phyloP scores from a whole-genome alignment of 768 basidiomycete genomes.

The Serendipita sp. region DNA sequence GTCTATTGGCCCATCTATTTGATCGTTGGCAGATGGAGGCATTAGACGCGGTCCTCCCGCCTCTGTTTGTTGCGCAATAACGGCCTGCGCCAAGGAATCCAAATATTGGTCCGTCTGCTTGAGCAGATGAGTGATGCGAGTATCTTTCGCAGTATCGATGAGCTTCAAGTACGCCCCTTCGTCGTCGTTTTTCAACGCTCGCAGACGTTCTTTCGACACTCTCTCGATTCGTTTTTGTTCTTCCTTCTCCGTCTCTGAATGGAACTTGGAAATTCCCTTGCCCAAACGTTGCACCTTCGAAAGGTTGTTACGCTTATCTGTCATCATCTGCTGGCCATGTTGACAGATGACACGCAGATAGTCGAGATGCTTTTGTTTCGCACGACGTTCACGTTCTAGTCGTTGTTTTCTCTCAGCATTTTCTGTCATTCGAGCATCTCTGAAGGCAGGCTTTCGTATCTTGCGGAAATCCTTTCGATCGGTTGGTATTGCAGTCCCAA shows the following conservation, averaged over 20 bases:
- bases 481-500: constrained; percentile 74
- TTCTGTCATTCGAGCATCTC: constrained; percentile 82
- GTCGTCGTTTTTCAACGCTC: constrained; percentile 92
- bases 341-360: constrained; percentile 74
- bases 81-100: constrained; percentile 87
- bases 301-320: constrained; percentile 26
- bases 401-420: constrained; percentile 82
- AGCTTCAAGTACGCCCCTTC: constrained; percentile 99
- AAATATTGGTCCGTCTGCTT: constrained; percentile 89
- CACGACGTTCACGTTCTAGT: constrained; percentile 77
- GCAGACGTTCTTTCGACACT: constrained; percentile 92
- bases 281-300: constrained; percentile 50
- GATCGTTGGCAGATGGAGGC: constrained; percentile 18
- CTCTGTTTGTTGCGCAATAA: constrained; percentile 81
- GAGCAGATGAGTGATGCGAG: constrained; percentile 90
- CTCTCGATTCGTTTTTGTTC: constrained; percentile 95
- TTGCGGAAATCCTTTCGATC: constrained; percentile 87
- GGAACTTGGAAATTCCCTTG: constrained; percentile 66
- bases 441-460: constrained; percentile 65
- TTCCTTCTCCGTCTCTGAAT: constrained; percentile 85
- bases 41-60: constrained; percentile 12
- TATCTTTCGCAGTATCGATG: constrained; percentile 97
- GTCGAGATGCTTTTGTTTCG: constrained; percentile 92
- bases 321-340: constrained; percentile 59
- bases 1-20: constrained; percentile 42